Evolutionary conservation across 257 asterid genomes (phyloP).

Genomic region (Linaria vulgaris): DNA sequence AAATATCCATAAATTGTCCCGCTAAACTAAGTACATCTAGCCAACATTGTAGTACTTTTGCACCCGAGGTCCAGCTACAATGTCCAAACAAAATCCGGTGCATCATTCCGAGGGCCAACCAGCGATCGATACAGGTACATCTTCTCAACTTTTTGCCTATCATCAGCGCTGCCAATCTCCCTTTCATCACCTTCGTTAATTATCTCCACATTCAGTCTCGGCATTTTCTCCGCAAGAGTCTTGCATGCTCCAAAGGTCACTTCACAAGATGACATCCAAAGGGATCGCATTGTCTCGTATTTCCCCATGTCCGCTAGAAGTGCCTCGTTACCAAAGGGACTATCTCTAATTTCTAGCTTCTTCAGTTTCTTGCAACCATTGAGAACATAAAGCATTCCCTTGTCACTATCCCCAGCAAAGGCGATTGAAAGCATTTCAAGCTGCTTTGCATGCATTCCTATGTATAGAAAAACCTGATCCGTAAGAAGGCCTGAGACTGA

Average conservation of each 20-base stretch:
- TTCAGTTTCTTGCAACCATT: conserved; percentile 84
- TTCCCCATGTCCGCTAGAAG: conserved; percentile 78
- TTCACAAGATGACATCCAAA: conserved; percentile 91
- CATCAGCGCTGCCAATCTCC: conserved; percentile 41
- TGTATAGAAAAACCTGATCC: conserved; percentile 68
- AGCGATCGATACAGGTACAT: conserved; percentile 77
- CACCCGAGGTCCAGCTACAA: too few species aligned
- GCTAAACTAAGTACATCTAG: too few species aligned
- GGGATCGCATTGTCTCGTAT: conserved; percentile 98
- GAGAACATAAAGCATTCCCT: conserved; percentile 71
- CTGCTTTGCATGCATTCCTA: conserved; percentile 86
- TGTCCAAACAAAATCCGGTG: conserved; percentile 70
- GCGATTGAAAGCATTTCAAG: conserved; percentile 82
- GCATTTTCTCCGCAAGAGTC: conserved; percentile 74
- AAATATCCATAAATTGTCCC: too few species aligned
- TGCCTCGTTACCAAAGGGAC: conserved; percentile 79
- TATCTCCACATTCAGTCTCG: conserved; percentile 70
- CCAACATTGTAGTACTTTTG: too few species aligned
- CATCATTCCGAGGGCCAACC: conserved; percentile 72
- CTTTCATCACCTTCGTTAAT: conserved; percentile 55
- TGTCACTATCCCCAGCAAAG: conserved; percentile 80
- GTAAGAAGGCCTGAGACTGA: conserved; percentile 79
- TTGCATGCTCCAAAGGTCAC: conserved; percentile 84
- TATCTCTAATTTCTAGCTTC: conserved; percentile 72
- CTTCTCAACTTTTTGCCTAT: conserved; percentile 52